A percentile compares a stretch with the other conserved stretches of the same genome.
Evolutionary conservation across 305 asterid genomes (phyloP).

Genomic region (Caryopteris hybrid): DNA sequence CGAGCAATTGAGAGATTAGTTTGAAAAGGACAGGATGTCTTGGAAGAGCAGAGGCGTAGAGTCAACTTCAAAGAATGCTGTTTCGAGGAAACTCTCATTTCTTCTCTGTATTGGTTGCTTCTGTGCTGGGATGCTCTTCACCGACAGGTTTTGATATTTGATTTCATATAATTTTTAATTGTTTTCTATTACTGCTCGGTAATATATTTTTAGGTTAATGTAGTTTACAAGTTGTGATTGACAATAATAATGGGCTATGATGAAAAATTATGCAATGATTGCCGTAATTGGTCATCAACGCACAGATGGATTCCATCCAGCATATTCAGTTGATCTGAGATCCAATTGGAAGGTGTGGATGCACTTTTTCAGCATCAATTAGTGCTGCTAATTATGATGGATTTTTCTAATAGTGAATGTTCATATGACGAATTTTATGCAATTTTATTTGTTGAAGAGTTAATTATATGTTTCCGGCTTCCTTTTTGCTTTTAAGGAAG

Average conservation of each 20-base stretch:
- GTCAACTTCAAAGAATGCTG: conserved; percentile 40
- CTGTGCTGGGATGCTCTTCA: conserved; percentile 93
- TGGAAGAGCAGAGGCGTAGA: conserved; percentile 85
- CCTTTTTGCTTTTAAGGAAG: neutral
- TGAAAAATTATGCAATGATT: conserved; percentile 13
- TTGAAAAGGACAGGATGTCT: conserved; percentile 49
- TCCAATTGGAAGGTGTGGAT: conserved; percentile 18
- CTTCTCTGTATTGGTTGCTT: conserved; percentile 85
- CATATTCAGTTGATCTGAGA: conserved; percentile 11
- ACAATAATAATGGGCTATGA: conserved; percentile 6
- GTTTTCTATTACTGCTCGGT: neutral
- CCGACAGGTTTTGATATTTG: conserved; percentile 62
- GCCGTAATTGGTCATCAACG: neutral
- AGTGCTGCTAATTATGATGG: conserved; percentile 29
- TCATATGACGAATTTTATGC: neutral
- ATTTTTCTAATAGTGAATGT: neutral
- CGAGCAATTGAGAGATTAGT: conserved; percentile 23
- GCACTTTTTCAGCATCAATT: conserved; percentile 13
- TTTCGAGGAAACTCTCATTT: conserved; percentile 62
- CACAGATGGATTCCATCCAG: conserved; percentile 8
- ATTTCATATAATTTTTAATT: neutral
- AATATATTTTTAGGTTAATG: neutral
- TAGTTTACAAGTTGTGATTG: conserved; percentile 9
- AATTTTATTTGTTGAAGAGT: neutral
- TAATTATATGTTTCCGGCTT: neutral